These are phyloP conservation scores for Leishmania mexicana DNA, from an alignment of 208 protist genomes.

Conservation along the genomic window DNA sequence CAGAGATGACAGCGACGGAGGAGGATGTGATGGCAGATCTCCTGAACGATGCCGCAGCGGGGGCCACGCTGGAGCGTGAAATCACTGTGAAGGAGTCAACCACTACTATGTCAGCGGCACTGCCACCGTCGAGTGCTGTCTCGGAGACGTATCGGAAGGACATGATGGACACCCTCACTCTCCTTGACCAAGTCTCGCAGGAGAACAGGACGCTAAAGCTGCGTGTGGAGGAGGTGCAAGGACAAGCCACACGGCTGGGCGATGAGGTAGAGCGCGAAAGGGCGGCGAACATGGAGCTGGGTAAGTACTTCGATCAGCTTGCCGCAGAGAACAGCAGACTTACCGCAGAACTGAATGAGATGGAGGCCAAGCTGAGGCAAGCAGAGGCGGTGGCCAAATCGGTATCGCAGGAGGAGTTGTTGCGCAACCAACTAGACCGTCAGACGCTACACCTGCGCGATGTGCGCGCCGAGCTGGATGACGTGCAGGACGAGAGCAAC, in stretches of 20 bases:
- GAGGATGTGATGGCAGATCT: slow-evolving; percentile 23
- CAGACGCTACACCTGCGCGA: slow-evolving; percentile 41
- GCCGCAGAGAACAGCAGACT: slow-evolving; percentile 44
- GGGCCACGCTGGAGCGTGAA: slow-evolving; percentile 26
- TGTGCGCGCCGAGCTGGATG: slow-evolving; percentile 41
- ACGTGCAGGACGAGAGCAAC: slow-evolving; percentile 30
- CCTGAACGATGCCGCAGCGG: slow-evolving; percentile 29
- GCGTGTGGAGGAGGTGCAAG: slow-evolving; percentile 4
- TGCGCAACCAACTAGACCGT: slow-evolving; percentile 41
- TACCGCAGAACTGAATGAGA: slow-evolving; percentile 20
- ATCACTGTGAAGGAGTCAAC: not conserved
- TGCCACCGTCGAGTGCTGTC: not conserved
- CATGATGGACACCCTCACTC: slow-evolving; percentile 30
- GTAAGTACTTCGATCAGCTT: slow-evolving; percentile 36
- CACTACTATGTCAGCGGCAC: not conserved
- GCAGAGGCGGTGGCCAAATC: slow-evolving; percentile 13
- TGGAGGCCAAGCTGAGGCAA: slow-evolving; percentile 12
- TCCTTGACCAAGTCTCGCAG: slow-evolving; percentile 24
- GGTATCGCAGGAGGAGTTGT: slow-evolving; percentile 30
- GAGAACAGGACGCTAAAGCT: slow-evolving; percentile 32
- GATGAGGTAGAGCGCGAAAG: slow-evolving; percentile 13
- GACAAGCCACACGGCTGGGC: not conserved
- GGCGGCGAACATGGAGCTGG: slow-evolving; percentile 28
- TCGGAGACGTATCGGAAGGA: slow-evolving; percentile 21
- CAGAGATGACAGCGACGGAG: slow-evolving; percentile 26